phyloP scores from a whole-genome alignment of 768 basidiomycete genomes.

The Tricholoma matsutake region DNA sequence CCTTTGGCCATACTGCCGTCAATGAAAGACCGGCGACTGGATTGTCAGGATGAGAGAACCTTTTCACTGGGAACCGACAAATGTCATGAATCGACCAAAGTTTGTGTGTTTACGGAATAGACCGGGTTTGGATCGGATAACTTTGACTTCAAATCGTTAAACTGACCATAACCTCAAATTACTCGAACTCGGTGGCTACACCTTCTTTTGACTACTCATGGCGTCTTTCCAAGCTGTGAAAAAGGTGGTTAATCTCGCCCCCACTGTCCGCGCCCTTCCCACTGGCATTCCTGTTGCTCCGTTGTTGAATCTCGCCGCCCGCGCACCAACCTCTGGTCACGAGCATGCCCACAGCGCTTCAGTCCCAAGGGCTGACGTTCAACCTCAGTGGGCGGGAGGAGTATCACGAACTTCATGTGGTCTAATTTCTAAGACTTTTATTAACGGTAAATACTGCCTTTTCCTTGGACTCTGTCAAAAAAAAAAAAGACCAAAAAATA shows the following conservation, averaged over 20 bases:
- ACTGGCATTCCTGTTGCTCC: conserved; percentile 79
- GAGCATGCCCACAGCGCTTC: conserved; percentile 55
- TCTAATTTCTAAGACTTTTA: conserved; percentile 61
- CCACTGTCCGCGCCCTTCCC: conserved; percentile 76
- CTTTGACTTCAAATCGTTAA: no score
- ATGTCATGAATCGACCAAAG: no score
- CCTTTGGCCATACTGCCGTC: no score
- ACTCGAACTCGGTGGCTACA: conserved; percentile 28
- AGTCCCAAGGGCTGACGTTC: conserved; percentile 57
- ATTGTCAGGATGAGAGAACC: no score
- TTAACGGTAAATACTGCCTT: conserved; percentile 48
- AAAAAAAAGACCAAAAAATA: neutral
- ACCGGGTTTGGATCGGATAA: conserved; percentile 1
- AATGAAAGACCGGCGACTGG: no score
- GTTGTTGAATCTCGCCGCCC: conserved; percentile 68
- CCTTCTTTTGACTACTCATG: conserved; percentile 42
- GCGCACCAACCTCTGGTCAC: conserved; percentile 57
- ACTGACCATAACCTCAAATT: conserved; percentile 24
- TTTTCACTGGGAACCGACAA: no score
- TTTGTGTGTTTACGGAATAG: neutral
- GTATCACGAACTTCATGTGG: conserved; percentile 48
- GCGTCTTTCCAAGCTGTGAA: conserved; percentile 70
- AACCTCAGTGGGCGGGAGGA: conserved; percentile 63
- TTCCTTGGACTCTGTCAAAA: neutral
- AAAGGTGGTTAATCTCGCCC: conserved; percentile 79